Evolutionary conservation across 805 yeast genomes (phyloP), one percentile per base, ranked within the genome.

Genomic region (Brettanomyces anomalus): DNA sequence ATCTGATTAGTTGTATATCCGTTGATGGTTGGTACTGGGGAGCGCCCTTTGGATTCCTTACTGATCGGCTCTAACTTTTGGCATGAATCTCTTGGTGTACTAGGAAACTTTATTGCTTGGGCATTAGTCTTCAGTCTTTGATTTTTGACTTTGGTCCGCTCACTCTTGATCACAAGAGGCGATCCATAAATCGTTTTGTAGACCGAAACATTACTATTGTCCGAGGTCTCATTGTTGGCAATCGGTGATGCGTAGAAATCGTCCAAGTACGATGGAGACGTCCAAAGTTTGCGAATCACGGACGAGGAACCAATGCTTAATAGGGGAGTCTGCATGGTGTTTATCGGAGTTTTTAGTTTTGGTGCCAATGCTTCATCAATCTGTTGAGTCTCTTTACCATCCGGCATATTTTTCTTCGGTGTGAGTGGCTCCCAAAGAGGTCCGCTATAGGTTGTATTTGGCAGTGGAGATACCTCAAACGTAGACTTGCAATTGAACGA

Each of bases 401-500:
- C 8, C 34, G 47, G n/a, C 21, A 45, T 31, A 33, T 42, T 44
- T 41, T 46, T 51, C 41, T 52, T 74, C 14, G 84, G 85, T 4
- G 84, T 76, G 40, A 77, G 58, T 13, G 86, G 85, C 57, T 78
- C 84, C 39, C 79, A 62, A 36, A 79, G 60, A 5, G 85, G 85
- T 2, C 85, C 85, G 3, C 82, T 74, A 44, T 76, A 81, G 17
- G 35, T 20, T 43, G 69, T 67, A 5, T 72, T 64, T 47, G 76
- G 67, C 37, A 77, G 54, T 7, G 86, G 86, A 19, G 81, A 76
- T 17, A 80, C 58, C 52, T 80, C 85, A 48, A 79, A 70, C 53
- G 74, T 79, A 20, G 82, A 76, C 49, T 70, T 74, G 51, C 83
- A 77, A 56, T 81, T 78, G 59, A 80, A 80, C 11, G 83, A 76